Base-by-base conservation (phyloP, 495 filamentous ascomycete species). In the Podospora didyma region DNA sequence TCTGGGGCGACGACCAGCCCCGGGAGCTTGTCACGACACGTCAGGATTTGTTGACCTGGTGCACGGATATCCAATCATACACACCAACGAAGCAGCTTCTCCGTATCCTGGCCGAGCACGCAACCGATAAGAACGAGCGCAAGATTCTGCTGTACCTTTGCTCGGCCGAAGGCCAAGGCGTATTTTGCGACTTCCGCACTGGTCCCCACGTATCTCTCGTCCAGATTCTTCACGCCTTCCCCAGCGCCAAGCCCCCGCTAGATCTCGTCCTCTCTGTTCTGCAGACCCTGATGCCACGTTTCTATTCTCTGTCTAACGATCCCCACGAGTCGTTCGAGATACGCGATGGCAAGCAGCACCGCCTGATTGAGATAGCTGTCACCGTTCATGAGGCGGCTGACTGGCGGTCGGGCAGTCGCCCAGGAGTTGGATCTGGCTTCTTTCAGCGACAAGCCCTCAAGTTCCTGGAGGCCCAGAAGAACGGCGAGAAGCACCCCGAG, bases 241-340 rank as follows among this genome's bases (percentile, higher is more conserved):
- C 94, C 1, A 94, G 89, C 21, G 84, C 89, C 28, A 89, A 89
- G 57, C 94, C 94, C 28, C 89, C 91, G 3, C 81, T 97, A 46
- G 84, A 90, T 51, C 77, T 85, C 49, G 82, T 98, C 10, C 77
- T 97, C 20, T 89, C 88, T 3, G 82, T 88, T 44, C 86, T 96
- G 49, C 87, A 86, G 58, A 86, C 86, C 31, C 77, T 98, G 21
- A 97, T 97, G 93, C 93, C 94, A 0, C 87, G 94, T 57, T 98
- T 97, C 77, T 98, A 98, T 75, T 97, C 94, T 21, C 83, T 98
- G 14, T 96, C 92, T 44, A 95, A 96, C 69, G 94, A 98, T 69
- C 94, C 94, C 0, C 89, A 92, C 57, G 80, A 93, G 62, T 92
- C 89, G 3, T 88, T 84, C 62, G 79, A 78, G 51, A 79, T 78